Conservation (phyloP, 805 yeast species). For the Ogataea trehalophila region DNA sequence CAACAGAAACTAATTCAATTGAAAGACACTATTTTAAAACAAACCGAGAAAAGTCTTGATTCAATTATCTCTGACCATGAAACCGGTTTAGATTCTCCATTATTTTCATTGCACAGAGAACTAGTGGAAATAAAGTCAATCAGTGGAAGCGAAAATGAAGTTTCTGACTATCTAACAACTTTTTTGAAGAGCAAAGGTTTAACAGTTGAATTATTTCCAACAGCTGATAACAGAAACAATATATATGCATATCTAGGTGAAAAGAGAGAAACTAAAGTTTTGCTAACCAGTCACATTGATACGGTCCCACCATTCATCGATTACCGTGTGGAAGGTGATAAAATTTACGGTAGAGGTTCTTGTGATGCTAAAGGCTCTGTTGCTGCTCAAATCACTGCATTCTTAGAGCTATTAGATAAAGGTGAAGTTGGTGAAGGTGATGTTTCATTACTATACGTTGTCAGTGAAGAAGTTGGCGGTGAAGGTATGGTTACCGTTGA, state of each 20-base stretch:
- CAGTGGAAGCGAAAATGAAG: conserved; percentile 32
- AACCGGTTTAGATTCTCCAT: neutral
- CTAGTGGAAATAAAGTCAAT: conserved; percentile 34
- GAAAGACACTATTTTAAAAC: too few species aligned
- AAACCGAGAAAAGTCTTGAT: neutral
- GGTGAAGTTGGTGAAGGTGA: conserved; percentile 47
- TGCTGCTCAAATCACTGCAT: conserved; percentile 55
- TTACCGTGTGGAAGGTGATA: conserved; percentile 42
- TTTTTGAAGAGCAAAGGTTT: conserved; percentile 41
- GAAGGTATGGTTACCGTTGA: conserved; percentile 52
- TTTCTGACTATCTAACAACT: conserved; percentile 33
- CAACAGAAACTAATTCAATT: neutral
- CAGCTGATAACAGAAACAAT: conserved; percentile 37
- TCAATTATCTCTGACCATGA: too few species aligned
- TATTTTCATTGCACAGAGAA: conserved; percentile 31
- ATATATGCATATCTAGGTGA: conserved; percentile 53
- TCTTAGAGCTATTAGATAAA: conserved; percentile 38
- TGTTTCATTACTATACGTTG: conserved; percentile 53
- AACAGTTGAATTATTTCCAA: conserved; percentile 45
- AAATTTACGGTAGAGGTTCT: conserved; percentile 62
- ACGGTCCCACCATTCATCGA: conserved; percentile 66
- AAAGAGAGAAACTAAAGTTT: conserved; percentile 40
- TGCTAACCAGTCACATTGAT: conserved; percentile 63
- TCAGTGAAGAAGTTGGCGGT: conserved; percentile 70
- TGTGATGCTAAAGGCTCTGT: conserved; percentile 71